Base-by-base conservation (phyloP, 148 eudicot species). In the Nyssa sinensis region DNA sequence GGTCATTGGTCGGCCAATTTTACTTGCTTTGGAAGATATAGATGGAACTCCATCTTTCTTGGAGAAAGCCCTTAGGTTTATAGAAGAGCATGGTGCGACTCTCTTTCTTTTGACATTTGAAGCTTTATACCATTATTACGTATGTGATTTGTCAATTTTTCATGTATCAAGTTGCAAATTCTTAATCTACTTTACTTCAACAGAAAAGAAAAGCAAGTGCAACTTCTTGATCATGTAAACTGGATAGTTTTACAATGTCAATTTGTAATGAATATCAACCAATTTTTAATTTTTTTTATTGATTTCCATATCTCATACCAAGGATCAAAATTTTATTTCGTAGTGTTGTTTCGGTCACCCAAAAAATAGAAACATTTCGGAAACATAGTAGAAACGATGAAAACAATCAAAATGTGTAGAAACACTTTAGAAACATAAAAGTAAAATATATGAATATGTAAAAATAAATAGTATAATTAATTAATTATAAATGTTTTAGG, bases 11-110 rank as follows among this genome's bases (percentile, higher is more conserved):
- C 77, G 93, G 64, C 97, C 97, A 44, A 82, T 93, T 72, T 83
- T 93, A 81, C 93, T 93, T 78, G 98, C 98, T 79, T 81, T 94
- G 75, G 97, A 95, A 88, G 97, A 95, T 79, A 81, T 93, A 68
- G 99, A 95, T 71, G 99, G 99, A 76, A 86, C 94, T 66, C 97
- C 99, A 68, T 89, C 99, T 62, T 95, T 95, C 77, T 64, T 95
- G 79, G 99, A 95, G 80, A 95, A 95, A 83, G 96, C 97, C 73
- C 97, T 93, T 57, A 82, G 85, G 78, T 95, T 85, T 81, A 79
- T 90, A 28, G 99, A 95, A 81, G 81, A 79, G 25, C 87, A 89
- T 73, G 99, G 99, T 95, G 76, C 75, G 83, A 58, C 62, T 73
- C 74, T 74, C 31, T 71, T 64, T 73, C 32, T n/a, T 60, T 31